phyloP scores from a whole-genome alignment of 2,329 filamentous ascomycete species.

The Byssothecium circinans region DNA sequence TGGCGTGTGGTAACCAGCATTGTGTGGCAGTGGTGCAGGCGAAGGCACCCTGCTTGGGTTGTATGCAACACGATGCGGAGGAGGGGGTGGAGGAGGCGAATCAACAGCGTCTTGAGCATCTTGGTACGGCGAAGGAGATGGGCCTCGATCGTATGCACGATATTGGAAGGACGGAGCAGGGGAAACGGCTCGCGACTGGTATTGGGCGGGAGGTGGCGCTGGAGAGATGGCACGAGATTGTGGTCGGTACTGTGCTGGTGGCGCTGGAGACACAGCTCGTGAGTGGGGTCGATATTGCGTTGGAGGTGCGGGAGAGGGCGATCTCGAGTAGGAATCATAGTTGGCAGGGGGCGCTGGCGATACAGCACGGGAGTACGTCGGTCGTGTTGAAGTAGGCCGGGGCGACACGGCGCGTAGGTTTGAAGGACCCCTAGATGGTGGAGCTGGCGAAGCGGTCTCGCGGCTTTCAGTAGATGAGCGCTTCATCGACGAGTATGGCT shows the following conservation, averaged over 20 bases:
- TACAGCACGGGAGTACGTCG: constrained; percentile 37
- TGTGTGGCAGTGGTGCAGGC: constrained; percentile 27
- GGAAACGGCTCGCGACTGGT: constrained; percentile 31
- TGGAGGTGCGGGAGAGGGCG: constrained; percentile 28
- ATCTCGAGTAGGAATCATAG: constrained; percentile 23
- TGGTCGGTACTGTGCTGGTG: constrained; percentile 22
- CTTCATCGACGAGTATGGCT: constrained; percentile 57
- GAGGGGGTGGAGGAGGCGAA: constrained; percentile 82
- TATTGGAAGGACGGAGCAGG: constrained; percentile 42
- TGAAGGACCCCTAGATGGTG: constrained; percentile 20
- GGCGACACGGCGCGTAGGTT: constrained; percentile 47
- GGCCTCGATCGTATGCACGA: constrained; percentile 41
- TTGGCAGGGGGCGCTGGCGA: constrained; percentile 43
- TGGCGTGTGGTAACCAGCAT: constrained; percentile 59
- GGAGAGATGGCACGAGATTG: constrained; percentile 34
- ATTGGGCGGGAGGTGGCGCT: constrained; percentile 29
- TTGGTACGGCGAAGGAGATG: constrained; percentile 44
- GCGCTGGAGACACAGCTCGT: constrained; percentile 31
- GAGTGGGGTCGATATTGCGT: constrained; percentile 21
- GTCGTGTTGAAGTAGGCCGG: constrained; percentile 36
- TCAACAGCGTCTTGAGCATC: constrained; percentile 63
- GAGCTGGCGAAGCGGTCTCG: constrained; percentile 34
- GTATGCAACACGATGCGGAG: constrained; percentile 68
- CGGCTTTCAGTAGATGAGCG: constrained; percentile 43
- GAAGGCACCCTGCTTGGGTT: constrained; percentile 46